Base-by-base conservation (phyloP, 805 yeast genomes). In the Yamadazyma phyllophila region DNA sequence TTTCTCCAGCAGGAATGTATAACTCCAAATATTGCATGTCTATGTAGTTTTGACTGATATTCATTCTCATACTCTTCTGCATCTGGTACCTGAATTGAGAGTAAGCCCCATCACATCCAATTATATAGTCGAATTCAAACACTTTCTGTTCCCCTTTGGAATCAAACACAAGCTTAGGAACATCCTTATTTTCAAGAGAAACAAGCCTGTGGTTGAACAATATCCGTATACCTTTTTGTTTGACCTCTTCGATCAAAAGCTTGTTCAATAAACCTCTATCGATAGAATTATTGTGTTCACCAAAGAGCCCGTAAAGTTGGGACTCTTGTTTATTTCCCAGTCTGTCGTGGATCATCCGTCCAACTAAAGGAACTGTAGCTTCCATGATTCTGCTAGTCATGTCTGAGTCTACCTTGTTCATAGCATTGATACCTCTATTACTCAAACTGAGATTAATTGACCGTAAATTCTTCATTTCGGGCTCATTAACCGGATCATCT, bases 361-460 rank as follows among this genome's bases (percentile, higher is more conserved):
- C 97, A 35, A 77, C 67, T 92, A 91, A 87, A 2, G 97, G 97
- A 20, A 88, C 84, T 17, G 87, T 77, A 35, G 78, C 77, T 27
- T 70, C 65, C 49, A 85, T 57, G 2, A 89, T 74, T 20, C 81
- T 58, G 0, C 67, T 62, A 10, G 85, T 80, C 71, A 89, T 71
- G 11, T 67, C 74, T 0, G 66, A 60, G 58, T 85, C 90, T 10
- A 90, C 82, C 41, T 71, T 74, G 46, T 73, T 66, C 58, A 91
- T 64, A 0, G 96, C 85, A 24, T 74, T 66, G 45, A 89, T 82
- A 1, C 97, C 97, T 41, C 97, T 74, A 44, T 81, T 83, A 39
- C 92, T 82, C n/a, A 91, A 85, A 0, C 97, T 97, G 51, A 91
- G 70, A 58, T 91, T 91, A 59, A 91, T 90, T 6, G 96, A 87